Evolutionary conservation across 305 asterid species (phyloP).

Genomic region (Rubia balearica): DNA sequence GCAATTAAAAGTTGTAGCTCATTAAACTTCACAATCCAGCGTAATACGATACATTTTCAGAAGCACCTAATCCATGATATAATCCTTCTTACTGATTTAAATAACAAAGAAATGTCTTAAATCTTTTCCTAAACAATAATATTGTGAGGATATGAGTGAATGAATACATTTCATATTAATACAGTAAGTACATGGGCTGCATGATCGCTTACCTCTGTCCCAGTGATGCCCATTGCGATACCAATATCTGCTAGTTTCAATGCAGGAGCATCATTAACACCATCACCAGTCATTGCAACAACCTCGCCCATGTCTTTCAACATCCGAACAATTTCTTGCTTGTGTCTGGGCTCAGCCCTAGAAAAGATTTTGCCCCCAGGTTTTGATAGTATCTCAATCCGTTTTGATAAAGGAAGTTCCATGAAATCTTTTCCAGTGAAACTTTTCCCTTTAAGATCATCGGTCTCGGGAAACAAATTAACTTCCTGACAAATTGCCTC

Average conservation of each 20-base stretch:
- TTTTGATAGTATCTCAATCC: slow-evolving; percentile 49
- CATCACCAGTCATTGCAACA: slow-evolving; percentile 99
- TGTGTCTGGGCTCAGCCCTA: slow-evolving; percentile 87
- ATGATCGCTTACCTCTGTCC: slow-evolving; percentile 61
- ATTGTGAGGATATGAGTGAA: background rate
- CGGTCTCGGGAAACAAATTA: slow-evolving; percentile 46
- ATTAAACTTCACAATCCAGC: background rate
- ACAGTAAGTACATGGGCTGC: background rate
- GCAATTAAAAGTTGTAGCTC: background rate
- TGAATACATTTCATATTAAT: background rate
- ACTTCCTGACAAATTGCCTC: slow-evolving; percentile 87
- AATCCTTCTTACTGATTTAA: background rate
- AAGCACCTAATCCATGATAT: background rate
- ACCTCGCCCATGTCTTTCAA: slow-evolving; percentile 78
- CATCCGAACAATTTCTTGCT: slow-evolving; percentile 86
- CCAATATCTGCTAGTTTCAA: slow-evolving; percentile 91
- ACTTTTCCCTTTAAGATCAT: slow-evolving; percentile 51
- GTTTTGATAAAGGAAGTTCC: slow-evolving; percentile 51
- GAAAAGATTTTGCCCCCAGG: slow-evolving; percentile 81
- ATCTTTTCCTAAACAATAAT: background rate
- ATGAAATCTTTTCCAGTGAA: slow-evolving; percentile 81
- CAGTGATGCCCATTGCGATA: slow-evolving; percentile 91
- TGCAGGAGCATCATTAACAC: slow-evolving; percentile 97
- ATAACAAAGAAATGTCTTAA: background rate
- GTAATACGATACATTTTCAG: background rate